Percentiles rank a stretch among this genome's conserved stretches.
Conservation (phyloP, 2,329 filamentous ascomycete genomes). For the Allantophomopsis cytisporea region DNA sequence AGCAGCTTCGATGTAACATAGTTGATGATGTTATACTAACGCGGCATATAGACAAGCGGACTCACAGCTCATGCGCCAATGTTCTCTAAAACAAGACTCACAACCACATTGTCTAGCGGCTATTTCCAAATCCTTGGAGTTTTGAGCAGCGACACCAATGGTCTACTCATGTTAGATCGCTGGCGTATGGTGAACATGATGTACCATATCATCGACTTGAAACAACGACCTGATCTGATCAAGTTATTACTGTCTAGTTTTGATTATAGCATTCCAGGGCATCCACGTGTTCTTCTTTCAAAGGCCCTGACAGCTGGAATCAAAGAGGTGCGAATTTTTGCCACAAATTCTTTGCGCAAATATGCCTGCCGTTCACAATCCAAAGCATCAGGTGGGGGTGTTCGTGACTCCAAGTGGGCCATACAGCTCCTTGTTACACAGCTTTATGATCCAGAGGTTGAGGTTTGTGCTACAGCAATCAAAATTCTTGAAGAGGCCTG, state of each 20-base stretch:
- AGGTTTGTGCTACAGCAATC: constrained; percentile 90
- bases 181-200: constrained; percentile 99
- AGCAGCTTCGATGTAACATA: constrained; percentile 13
- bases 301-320: constrained; percentile 87
- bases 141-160: constrained; percentile 69
- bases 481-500: constrained; percentile 97
- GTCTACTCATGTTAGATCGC: constrained; percentile 78
- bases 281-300: constrained; percentile 82
- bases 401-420: constrained; percentile 79
- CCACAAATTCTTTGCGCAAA: constrained; percentile 75
- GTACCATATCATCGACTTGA: constrained; percentile 91
- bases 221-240: constrained; percentile 82
- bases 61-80: constrained; percentile 74
- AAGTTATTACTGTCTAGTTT: constrained; percentile 80
- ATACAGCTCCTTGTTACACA: constrained; percentile 96
- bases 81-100: constrained; percentile 74
- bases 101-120: constrained; percentile 77
- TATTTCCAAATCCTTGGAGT: constrained; percentile 91
- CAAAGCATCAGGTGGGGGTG: constrained; percentile 23
- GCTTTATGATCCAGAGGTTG: constrained; percentile 91
- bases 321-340: constrained; percentile 82
- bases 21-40: constrained; percentile 7
- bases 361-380: constrained; percentile 53
- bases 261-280: constrained; percentile 79
- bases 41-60: constrained; percentile 41